Evolutionary conservation across 83 land plant species (phyloP).

Genomic region (Picea abies): DNA sequence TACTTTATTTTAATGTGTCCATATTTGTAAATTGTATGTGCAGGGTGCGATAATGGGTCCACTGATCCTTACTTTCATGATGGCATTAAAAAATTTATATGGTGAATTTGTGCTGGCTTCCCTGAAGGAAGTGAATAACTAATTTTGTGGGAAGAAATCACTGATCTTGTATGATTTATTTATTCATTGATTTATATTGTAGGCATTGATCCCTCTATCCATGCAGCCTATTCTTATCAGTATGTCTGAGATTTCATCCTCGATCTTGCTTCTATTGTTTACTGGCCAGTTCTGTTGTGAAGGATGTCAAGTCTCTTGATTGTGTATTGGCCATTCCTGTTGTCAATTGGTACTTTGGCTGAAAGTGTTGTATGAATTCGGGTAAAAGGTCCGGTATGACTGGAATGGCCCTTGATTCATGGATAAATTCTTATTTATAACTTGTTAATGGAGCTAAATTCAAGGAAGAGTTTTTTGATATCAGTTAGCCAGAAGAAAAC

Average conservation of each 20-base stretch:
- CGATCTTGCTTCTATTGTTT: neutral
- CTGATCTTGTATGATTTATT: neutral
- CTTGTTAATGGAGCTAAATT: too few species aligned
- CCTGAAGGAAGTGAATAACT: conserved; percentile 26
- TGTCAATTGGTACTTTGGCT: neutral
- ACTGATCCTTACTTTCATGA: conserved; percentile 76
- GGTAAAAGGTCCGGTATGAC: neutral
- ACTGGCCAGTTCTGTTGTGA: too few species aligned
- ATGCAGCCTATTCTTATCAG: conserved; percentile 3
- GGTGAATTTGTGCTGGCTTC: conserved; percentile 74
- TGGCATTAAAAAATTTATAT: conserved; percentile 84
- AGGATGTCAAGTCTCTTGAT: neutral
- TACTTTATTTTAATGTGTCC: conserved; percentile 9
- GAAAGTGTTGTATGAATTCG: neutral
- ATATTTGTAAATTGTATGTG: conserved; percentile 6
- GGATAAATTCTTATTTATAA: neutral
- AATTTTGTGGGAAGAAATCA: neutral
- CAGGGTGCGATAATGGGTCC: conserved; percentile 99
- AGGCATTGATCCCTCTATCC: neutral
- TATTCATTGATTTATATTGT: conserved; percentile 15
- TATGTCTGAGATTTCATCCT: conserved; percentile 4
- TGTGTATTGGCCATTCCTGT: neutral
- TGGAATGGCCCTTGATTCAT: neutral
- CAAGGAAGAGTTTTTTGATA: neutral
- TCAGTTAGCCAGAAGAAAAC: neutral